phyloP scores from a whole-genome alignment of 2,329 filamentous ascomycete species.

The Monilinia fructigena region DNA sequence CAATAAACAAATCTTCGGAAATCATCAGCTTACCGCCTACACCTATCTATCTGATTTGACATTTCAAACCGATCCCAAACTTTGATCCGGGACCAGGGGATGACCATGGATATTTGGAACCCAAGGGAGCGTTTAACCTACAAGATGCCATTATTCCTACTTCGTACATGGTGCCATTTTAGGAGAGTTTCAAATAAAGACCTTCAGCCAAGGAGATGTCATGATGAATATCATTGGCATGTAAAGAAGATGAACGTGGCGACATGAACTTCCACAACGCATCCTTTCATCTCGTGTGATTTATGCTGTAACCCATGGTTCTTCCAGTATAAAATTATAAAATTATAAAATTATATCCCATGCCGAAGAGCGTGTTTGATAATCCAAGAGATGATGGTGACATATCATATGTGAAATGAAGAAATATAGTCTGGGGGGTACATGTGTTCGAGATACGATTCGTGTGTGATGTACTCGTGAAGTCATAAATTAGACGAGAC shows the following conservation, averaged over 20 bases:
- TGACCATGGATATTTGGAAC: neutral
- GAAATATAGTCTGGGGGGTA: neutral
- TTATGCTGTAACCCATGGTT: constrained; percentile 9
- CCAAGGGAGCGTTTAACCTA: constrained; percentile 6
- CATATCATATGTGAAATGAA: neutral
- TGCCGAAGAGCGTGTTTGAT: neutral
- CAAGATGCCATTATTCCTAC: constrained; percentile 8
- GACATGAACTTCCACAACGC: neutral
- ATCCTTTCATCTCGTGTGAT: constrained; percentile 16
- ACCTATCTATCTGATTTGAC: neutral
- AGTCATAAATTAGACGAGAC: neutral
- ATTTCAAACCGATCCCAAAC: constrained; percentile 1
- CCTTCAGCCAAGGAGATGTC: neutral
- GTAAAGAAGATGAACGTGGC: constrained; percentile 5
- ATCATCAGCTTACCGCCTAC: too few species aligned
- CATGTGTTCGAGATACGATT: neutral
- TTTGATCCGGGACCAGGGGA: constrained; percentile 11
- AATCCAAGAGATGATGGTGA: neutral
- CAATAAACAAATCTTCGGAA: too few species aligned
- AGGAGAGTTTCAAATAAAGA: constrained; percentile 14
- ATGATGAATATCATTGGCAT: neutral
- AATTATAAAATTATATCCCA: neutral
- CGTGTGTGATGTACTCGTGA: neutral
- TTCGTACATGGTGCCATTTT: constrained; percentile 7
- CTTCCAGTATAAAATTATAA: neutral